A percentile compares a stretch with the other conserved stretches of the same genome.
phyloP scores from a whole-genome alignment of 768 basidiomycete genomes.

The Holtermannia corniformis region DNA sequence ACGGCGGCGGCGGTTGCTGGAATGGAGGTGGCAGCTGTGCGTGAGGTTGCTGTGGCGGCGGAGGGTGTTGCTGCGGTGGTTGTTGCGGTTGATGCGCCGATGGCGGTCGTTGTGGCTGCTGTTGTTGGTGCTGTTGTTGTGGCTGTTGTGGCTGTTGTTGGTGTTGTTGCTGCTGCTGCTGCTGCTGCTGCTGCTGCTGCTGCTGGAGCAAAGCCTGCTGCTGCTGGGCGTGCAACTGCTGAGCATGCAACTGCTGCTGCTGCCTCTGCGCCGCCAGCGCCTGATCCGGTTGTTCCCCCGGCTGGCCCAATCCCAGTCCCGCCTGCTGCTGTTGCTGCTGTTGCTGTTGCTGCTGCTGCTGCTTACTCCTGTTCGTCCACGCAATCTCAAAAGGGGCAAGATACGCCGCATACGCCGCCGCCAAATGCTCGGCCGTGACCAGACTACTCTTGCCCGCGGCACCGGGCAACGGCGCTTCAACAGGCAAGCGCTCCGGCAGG shows the following conservation, averaged over 20 bases:
- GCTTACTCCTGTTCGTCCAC: neutral
- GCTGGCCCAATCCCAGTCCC: too few relatives aligned
- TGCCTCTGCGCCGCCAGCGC: too few relatives aligned
- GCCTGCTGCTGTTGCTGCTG: neutral
- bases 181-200: conserved; percentile 16
- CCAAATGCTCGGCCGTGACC: neutral
- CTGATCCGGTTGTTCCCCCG: too few relatives aligned
- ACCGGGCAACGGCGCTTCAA: too few relatives aligned
- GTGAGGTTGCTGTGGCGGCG: neutral
- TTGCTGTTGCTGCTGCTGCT: neutral
- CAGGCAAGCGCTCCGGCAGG: too few relatives aligned
- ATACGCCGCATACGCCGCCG: neutral
- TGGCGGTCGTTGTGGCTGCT: conserved; percentile 6
- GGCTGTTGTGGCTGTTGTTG: conserved; percentile 3
- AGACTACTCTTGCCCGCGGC: neutral
- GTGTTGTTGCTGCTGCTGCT: conserved; percentile 8
- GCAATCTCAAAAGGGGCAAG: neutral
- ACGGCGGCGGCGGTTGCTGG: conserved; percentile 6
- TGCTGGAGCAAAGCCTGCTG: conserved; percentile 15
- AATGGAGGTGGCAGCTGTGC: neutral
- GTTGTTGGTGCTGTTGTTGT: conserved; percentile 10
- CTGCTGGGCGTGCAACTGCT: too few relatives aligned
- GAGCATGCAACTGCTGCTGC: too few relatives aligned
- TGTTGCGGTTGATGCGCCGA: neutral
- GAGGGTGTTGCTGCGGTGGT: conserved; percentile 2